Percentiles rank a stretch among this genome's conserved stretches.
Evolutionary conservation across 805 yeast species (phyloP).

Genomic region (Candida sithepensis): DNA sequence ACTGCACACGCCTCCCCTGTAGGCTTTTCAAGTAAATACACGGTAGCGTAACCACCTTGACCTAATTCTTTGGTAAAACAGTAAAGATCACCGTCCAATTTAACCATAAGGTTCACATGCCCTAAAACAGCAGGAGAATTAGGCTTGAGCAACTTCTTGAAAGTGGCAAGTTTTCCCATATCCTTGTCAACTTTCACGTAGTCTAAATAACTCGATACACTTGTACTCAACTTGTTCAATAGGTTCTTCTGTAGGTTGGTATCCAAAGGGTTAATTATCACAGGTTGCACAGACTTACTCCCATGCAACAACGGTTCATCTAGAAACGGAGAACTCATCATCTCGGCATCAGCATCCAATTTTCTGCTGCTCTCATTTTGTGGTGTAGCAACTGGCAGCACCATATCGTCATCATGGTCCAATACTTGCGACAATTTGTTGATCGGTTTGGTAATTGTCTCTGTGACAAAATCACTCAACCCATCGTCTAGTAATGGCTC

Average conservation of each 20-base stretch:
- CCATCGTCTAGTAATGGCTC: constrained; percentile 17
- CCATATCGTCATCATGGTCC: not conserved
- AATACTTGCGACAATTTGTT: not conserved
- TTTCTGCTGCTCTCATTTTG: not conserved
- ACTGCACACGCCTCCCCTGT: constrained; percentile 60
- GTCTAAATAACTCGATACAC: constrained; percentile 25
- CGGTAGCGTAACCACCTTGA: constrained; percentile 77
- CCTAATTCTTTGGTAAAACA: constrained; percentile 61
- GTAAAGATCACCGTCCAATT: constrained; percentile 40
- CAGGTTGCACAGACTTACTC: constrained; percentile 5
- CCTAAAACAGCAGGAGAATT: constrained; percentile 27
- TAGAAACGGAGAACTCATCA: constrained; percentile 47
- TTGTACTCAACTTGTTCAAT: constrained; percentile 32
- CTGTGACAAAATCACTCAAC: constrained; percentile 42
- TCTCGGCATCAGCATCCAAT: constrained; percentile 13
- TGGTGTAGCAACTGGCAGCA: constrained; percentile 26
- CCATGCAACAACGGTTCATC: constrained; percentile 24
- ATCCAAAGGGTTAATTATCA: constrained; percentile 39
- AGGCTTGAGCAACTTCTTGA: constrained; percentile 19
- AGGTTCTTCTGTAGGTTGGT: constrained; percentile 35
- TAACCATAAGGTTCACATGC: constrained; percentile 37
- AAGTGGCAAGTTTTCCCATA: constrained; percentile 10
- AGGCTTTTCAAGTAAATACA: constrained; percentile 62
- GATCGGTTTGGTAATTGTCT: constrained; percentile 36
- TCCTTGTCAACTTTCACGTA: constrained; percentile 13